These are phyloP conservation scores for Mycena albidolilacea DNA, from an alignment of 768 basidiomycete species.

Conservation along the genomic window DNA sequence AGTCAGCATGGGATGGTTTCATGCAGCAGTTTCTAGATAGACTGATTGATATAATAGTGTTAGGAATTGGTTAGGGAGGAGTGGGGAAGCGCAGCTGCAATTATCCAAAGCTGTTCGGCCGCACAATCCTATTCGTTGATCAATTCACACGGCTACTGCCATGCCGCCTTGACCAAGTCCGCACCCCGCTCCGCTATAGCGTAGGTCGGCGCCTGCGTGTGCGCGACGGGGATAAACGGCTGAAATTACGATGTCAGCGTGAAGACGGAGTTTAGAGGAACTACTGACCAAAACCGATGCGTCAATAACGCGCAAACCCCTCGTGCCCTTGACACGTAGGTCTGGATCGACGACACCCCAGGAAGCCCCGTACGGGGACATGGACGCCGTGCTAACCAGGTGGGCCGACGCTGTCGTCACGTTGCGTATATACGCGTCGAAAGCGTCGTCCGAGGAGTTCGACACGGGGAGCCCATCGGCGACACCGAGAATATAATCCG, in stretches of 20 bases:
- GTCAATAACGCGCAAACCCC: constrained; percentile 23
- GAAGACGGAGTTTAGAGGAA: not conserved
- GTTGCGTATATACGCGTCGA: constrained; percentile 17
- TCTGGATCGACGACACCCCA: constrained; percentile 27
- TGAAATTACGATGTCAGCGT: not conserved
- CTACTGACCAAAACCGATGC: constrained; percentile 24
- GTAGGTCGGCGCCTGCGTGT: not conserved
- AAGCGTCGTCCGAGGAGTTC: constrained; percentile 14
- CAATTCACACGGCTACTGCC: not conserved
- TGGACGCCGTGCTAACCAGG: constrained; percentile 19
- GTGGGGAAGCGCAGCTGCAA: too few relatives aligned
- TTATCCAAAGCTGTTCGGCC: too few relatives aligned
- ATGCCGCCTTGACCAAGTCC: not conserved
- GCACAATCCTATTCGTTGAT: too few relatives aligned
- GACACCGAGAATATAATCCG: constrained; percentile 9
- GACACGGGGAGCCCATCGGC: constrained; percentile 2
- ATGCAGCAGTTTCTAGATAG: too few relatives aligned
- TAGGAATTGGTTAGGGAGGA: too few relatives aligned
- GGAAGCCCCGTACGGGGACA: constrained; percentile 8
- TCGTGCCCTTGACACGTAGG: constrained; percentile 19
- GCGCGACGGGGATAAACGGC: not conserved
- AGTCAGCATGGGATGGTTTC: too few relatives aligned
- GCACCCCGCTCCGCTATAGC: not conserved
- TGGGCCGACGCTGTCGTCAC: constrained; percentile 14
- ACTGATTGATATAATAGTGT: too few relatives aligned